Conservation (phyloP, 257 asterid genomes). For the Nicotiana benthamiana region DNA sequence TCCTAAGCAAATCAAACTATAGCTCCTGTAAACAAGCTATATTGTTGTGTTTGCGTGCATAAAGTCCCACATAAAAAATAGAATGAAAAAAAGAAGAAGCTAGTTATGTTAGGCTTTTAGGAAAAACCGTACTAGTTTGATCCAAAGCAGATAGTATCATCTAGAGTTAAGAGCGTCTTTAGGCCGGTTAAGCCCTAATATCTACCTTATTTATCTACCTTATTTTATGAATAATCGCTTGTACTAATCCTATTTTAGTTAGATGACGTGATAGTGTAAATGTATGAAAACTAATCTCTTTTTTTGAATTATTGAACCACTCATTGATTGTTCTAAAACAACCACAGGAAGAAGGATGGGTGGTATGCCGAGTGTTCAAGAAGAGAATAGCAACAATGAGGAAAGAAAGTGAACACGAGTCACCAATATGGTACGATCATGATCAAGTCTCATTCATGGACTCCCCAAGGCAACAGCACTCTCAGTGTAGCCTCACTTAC, state of each 20-base stretch:
- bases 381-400: conserved; percentile 45
- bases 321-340: neutral
- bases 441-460: conserved; percentile 69
- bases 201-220: too few relatives aligned
- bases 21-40: neutral
- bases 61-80: too few relatives aligned
- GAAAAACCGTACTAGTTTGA: too few relatives aligned
- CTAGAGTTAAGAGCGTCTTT: too few relatives aligned
- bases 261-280: neutral
- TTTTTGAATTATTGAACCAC: neutral
- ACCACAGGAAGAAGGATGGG: conserved; percentile 98
- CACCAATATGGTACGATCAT: conserved; percentile 70
- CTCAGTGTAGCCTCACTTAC: conserved; percentile 19
- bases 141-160: too few relatives aligned
- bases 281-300: neutral
- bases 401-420: conserved; percentile 51
- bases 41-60: too few relatives aligned
- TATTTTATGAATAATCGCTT: too few relatives aligned
- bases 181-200: too few relatives aligned
- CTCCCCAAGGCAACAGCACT: conserved; percentile 42
- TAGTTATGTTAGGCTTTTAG: too few relatives aligned
- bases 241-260: too few relatives aligned
- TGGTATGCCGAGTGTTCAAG: conserved; percentile 84
- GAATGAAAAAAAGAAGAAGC: too few relatives aligned
- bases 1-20: neutral